Evolutionary conservation across 1,139 yeast species (phyloP).

Genomic region (Spencermartinsiella ligniputridi): DNA sequence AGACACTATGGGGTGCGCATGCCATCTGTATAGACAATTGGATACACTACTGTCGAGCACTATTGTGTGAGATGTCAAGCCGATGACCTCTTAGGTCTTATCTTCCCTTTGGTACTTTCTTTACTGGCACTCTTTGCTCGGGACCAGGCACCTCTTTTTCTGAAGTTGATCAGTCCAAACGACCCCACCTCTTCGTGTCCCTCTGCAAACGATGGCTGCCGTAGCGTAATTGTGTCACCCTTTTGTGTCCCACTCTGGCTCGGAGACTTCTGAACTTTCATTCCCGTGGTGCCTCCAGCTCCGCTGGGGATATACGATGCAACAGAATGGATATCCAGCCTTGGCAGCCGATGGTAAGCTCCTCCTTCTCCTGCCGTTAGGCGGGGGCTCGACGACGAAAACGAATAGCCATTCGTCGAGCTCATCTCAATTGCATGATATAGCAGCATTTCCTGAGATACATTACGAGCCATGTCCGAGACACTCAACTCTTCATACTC

Average conservation of each 20-base stretch:
- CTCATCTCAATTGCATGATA: background rate
- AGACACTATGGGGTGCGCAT: too few relatives aligned
- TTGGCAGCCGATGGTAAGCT: background rate
- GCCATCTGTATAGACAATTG: too few relatives aligned
- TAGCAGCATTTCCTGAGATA: background rate
- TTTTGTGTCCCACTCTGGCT: conserved; percentile 10
- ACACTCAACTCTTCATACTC: background rate
- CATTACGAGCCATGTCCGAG: background rate
- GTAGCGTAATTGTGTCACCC: conserved; percentile 18
- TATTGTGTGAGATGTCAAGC: background rate
- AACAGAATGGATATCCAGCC: conserved; percentile 1
- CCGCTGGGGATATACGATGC: background rate
- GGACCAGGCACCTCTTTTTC: conserved; percentile 23
- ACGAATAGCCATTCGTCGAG: background rate
- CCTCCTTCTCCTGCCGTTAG: background rate
- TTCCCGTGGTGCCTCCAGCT: background rate
- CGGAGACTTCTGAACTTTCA: background rate
- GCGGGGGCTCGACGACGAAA: background rate
- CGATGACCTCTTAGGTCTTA: background rate
- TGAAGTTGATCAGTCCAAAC: conserved; percentile 20
- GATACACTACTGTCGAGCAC: too few relatives aligned
- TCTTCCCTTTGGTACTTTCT: background rate
- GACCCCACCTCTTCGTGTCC: conserved; percentile 19
- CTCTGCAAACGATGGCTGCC: conserved; percentile 21
- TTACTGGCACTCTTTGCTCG: conserved; percentile 12